Evolutionary conservation across 306 rosid genomes (phyloP).

Genomic region (Acacia acuminata): DNA sequence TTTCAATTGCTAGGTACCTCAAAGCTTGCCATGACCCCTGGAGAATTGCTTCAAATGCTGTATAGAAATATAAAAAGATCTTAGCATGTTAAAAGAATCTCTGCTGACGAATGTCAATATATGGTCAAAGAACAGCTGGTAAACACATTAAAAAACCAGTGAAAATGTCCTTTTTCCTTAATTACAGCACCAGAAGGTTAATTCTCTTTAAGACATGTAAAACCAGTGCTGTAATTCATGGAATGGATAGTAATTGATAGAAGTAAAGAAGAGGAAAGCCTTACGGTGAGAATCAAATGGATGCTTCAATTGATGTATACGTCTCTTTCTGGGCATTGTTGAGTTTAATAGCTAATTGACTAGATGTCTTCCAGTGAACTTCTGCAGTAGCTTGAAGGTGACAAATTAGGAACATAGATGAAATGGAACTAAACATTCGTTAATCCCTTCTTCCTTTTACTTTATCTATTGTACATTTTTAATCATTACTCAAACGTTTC

Average conservation of each 20-base stretch:
- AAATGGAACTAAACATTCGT: not conserved
- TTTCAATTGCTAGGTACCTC: slow-evolving; percentile 42
- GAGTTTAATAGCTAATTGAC: slow-evolving; percentile 24
- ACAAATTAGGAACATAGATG: slow-evolving; percentile 9
- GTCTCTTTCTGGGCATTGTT: slow-evolving; percentile 41
- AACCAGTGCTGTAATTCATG: not conserved
- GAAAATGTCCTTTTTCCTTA: not conserved
- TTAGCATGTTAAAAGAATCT: not conserved
- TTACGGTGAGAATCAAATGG: slow-evolving; percentile 55
- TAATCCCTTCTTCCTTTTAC: not conserved
- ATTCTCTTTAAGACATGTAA: too few species aligned
- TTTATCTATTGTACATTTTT: not conserved
- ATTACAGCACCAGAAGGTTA: not conserved
- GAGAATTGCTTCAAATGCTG: slow-evolving; percentile 65
- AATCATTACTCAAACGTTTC: not conserved
- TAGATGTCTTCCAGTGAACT: slow-evolving; percentile 14
- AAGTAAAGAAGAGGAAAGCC: slow-evolving; percentile 18
- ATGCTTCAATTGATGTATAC: slow-evolving; percentile 48
- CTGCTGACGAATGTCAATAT: not conserved
- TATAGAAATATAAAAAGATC: slow-evolving; percentile 8
- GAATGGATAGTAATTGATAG: slow-evolving; percentile 4
- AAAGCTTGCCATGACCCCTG: slow-evolving; percentile 63
- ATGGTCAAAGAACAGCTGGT: not conserved
- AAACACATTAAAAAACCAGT: not conserved
- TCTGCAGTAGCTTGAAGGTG: slow-evolving; percentile 27